Evolutionary conservation across 2,329 filamentous ascomycete genomes (phyloP).

Genomic region (Camptophora hylomeconis): DNA sequence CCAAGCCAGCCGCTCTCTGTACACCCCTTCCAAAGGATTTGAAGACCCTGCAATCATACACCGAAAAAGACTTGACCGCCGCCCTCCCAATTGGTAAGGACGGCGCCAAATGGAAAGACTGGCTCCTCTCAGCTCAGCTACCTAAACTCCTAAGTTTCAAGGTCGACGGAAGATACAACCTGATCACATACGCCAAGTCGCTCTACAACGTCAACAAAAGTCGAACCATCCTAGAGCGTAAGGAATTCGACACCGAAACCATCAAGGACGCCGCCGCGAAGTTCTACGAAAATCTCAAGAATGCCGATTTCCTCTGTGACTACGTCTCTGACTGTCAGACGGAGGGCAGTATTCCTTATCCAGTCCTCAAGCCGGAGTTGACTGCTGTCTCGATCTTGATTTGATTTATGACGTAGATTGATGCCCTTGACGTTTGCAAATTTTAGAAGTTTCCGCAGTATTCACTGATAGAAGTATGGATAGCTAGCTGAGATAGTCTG

Average conservation of each 20-base stretch:
- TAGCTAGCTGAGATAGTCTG: slow-evolving; percentile 3
- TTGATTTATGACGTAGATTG: slow-evolving; percentile 2
- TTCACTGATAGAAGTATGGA: too few species aligned
- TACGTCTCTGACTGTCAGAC: slow-evolving; percentile 5
- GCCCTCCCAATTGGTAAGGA: slow-evolving; percentile 31
- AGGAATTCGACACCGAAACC: slow-evolving; percentile 1
- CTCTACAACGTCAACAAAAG: slow-evolving; percentile 8
- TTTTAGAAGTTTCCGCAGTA: too few species aligned
- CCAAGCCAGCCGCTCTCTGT: slow-evolving; percentile 21
- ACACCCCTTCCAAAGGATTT: slow-evolving; percentile 5
- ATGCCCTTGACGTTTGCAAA: too few species aligned
- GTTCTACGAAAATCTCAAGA: slow-evolving; percentile 6
- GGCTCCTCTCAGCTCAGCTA: slow-evolving; percentile 34
- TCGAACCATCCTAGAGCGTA: slow-evolving; percentile 1
- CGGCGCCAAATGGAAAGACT: too few species aligned
- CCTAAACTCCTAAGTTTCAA: slow-evolving; percentile 34
- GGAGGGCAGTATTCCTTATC: slow-evolving; percentile 8
- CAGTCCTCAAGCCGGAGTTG: slow-evolving; percentile 8
- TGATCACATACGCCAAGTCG: slow-evolving; percentile 27
- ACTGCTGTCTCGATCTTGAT: slow-evolving; percentile 14
- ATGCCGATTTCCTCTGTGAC: slow-evolving; percentile 3
- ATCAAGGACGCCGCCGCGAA: slow-evolving; percentile 4
- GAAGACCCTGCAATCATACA: slow-evolving; percentile 17
- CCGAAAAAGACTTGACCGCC: slow-evolving; percentile 24
- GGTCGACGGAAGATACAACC: slow-evolving; percentile 28